Evolutionary conservation across 1,139 yeast genomes (phyloP).

Genomic region (Magnusiomyces ingens): DNA sequence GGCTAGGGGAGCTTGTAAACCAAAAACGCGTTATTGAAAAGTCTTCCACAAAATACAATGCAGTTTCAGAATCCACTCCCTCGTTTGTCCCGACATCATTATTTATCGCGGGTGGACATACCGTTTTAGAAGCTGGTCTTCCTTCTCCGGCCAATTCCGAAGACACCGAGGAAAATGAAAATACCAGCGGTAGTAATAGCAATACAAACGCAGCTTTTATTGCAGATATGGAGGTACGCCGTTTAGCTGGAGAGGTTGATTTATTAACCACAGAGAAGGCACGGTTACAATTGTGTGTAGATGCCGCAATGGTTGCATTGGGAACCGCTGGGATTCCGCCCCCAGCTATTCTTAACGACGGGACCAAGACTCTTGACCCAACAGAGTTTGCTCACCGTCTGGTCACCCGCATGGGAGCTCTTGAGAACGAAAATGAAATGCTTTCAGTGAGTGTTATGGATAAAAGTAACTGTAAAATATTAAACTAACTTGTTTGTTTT

Average conservation of each 20-base stretch:
- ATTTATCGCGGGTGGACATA: no score
- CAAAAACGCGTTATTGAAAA: neutral
- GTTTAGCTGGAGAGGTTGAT: conserved; percentile 22
- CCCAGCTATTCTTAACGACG: conserved; percentile 9
- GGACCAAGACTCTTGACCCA: conserved; percentile 41
- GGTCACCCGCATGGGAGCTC: conserved; percentile 51
- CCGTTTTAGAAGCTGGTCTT: no score
- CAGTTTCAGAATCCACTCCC: no score
- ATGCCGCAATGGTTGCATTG: conserved; percentile 52
- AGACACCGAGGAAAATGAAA: no score
- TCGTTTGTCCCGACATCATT: no score
- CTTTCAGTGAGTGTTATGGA: conserved; percentile 37
- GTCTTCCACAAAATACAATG: no score
- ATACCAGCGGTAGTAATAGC: neutral
- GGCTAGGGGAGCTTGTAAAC: neutral
- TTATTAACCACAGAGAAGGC: conserved; percentile 43
- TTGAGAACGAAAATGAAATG: conserved; percentile 65
- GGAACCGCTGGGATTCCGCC: conserved; percentile 46
- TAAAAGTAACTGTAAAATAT: conserved; percentile 3
- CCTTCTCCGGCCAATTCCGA: no score
- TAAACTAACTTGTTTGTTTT: conserved; percentile 3
- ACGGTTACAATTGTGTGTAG: conserved; percentile 45
- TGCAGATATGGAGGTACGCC: conserved; percentile 2
- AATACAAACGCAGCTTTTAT: neutral
- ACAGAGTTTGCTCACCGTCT: conserved; percentile 74